Evolutionary conservation across 768 basidiomycete genomes (phyloP), one percentile per base, ranked within the genome.

Genomic region (Lepiota venenata): DNA sequence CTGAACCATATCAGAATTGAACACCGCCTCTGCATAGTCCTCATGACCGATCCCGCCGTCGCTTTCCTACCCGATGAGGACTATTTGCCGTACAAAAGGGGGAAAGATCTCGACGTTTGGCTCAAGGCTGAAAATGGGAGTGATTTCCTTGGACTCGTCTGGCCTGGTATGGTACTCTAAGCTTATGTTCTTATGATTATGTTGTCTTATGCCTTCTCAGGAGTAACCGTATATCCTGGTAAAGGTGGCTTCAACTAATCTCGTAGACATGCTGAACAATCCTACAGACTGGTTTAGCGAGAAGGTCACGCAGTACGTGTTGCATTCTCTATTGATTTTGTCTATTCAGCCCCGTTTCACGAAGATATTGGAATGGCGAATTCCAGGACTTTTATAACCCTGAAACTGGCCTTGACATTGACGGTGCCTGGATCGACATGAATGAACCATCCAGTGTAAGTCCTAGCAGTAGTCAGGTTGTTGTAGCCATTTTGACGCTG

Each of bases 371-470:
- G 87, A 78, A 68, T 2, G 78, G 74, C 38, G 84, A 87, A 56
- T 86, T 85, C 64, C 55, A 71, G 25, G 46, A 70, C 6, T 85
- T 88, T 66, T 85, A 82, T 63, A 72, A 69, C 56, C 73, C 81
- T 0, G 56, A 71, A 11, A 74, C 66, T 0, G 84, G 84, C 1
- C 56, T 88, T 8, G 81, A 87, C 53, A 86, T 87, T 27, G 84
- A 87, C 57, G 86, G 85, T 9, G 78, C 78, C 15, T 88, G 87
- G 88, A 86, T 87, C 21, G 84, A 86, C 58, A 86, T 85, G 85
- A 87, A 88, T 63, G 86, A 88, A 56, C 86, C 87, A 5, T 66
- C 84, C 2, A 87, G 77, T 56, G 85, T 87, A 58, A 21, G 79
- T 63, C 16, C 5, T 21, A 32, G 20, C 15, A 27, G 14, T 25